A percentile compares a stretch with the other conserved stretches of the same genome.
phyloP scores from a whole-genome alignment of 2,329 filamentous ascomycete species.

The Colletotrichum melonis region DNA sequence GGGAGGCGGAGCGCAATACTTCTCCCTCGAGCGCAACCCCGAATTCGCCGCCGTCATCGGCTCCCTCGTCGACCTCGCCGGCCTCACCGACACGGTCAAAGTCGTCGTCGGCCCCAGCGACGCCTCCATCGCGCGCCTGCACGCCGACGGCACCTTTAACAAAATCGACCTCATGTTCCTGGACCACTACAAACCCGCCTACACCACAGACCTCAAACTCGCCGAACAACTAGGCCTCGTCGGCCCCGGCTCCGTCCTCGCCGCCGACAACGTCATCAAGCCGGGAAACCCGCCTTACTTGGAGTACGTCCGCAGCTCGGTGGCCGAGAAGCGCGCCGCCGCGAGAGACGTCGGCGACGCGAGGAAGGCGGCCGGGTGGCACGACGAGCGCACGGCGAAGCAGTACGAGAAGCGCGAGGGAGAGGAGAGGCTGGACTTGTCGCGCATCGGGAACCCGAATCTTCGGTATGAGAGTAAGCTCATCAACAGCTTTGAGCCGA shows the following conservation, averaged over 20 bases:
- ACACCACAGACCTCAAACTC: constrained; percentile 79
- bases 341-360: constrained; percentile 43
- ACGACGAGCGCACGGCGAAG: constrained; percentile 57
- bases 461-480: constrained; percentile 74
- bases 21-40: constrained; percentile 78
- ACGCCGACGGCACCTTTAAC: constrained; percentile 61
- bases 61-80: constrained; percentile 78
- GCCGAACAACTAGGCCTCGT: constrained; percentile 79
- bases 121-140: constrained; percentile 71
- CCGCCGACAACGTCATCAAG: constrained; percentile 77
- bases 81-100: constrained; percentile 75
- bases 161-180: constrained; percentile 80
- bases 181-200: constrained; percentile 84
- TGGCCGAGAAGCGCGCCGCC: constrained; percentile 68
- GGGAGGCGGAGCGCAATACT: constrained; percentile 78
- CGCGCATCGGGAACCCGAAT: constrained; percentile 67
- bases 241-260: constrained; percentile 69
- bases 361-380: constrained; percentile 40
- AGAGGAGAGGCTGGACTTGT: constrained; percentile 49
- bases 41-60: constrained; percentile 78
- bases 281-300: constrained; percentile 78
- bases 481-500: constrained; percentile 74
- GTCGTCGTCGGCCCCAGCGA: constrained; percentile 78
- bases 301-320: constrained; percentile 75
- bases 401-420: constrained; percentile 68